Evolutionary conservation across 768 basidiomycete genomes (phyloP).

Genomic region (Auriscalpium vulgare): DNA sequence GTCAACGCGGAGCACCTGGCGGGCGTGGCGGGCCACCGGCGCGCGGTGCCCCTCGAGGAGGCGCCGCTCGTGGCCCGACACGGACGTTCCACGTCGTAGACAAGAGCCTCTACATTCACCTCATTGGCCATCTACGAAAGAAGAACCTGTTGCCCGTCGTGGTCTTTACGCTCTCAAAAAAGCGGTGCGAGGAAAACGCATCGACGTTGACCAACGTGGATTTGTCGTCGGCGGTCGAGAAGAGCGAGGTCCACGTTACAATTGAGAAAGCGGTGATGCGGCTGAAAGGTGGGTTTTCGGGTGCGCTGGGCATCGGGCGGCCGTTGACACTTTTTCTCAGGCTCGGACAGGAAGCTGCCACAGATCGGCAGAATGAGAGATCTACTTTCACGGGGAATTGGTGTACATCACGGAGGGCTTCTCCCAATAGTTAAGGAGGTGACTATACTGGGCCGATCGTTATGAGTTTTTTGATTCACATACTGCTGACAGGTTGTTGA

Average conservation of each 20-base stretch:
- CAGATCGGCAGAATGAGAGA: conserved; percentile 90
- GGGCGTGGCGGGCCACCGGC: conserved; percentile 34
- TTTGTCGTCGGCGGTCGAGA: conserved; percentile 82
- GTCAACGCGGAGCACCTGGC: conserved; percentile 35
- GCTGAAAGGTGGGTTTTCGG: conserved; percentile 62
- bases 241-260: conserved; percentile 93
- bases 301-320: background rate
- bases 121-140: conserved; percentile 82
- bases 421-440: conserved; percentile 97
- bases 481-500: conserved; percentile 68
- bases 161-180: conserved; percentile 95
- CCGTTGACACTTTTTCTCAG: conserved; percentile 31
- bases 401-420: conserved; percentile 95
- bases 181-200: conserved; percentile 95
- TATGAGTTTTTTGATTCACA: background rate
- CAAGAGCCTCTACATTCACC: conserved; percentile 89
- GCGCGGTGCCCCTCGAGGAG: conserved; percentile 32
- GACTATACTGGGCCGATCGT: conserved; percentile 7
- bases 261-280: conserved; percentile 88
- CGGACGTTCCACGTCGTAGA: conserved; percentile 68
- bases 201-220: conserved; percentile 81
- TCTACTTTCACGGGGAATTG: conserved; percentile 86
- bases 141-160: conserved; percentile 86
- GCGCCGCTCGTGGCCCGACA: conserved; percentile 21
- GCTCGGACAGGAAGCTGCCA: conserved; percentile 85